A percentile compares a stretch with the other conserved stretches of the same genome.
Conservation (phyloP, 2,329 filamentous ascomycete genomes). For the Claviceps purpurea region DNA sequence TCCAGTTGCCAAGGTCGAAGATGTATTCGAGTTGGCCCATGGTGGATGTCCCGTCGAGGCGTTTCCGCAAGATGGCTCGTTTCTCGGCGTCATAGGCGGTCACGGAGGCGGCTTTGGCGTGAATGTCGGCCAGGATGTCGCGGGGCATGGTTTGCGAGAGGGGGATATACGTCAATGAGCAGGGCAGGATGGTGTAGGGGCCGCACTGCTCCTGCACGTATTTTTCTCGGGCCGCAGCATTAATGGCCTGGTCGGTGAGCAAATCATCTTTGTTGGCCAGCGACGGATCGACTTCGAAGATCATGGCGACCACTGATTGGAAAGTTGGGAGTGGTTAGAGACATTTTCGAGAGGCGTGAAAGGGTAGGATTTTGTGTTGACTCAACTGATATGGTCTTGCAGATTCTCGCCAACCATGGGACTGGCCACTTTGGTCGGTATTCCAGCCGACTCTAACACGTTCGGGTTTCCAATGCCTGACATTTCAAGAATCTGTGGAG, state of each 20-base stretch:
- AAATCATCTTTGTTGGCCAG: conserved; percentile 28
- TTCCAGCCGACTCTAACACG: conserved; percentile 23
- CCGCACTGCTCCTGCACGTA: conserved; percentile 19
- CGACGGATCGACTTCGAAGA: conserved; percentile 31
- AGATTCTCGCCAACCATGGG: conserved; percentile 35
- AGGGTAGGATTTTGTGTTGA: background rate
- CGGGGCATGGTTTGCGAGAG: conserved; percentile 19
- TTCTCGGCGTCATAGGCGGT: conserved; percentile 12
- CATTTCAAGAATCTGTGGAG: conserved; percentile 45
- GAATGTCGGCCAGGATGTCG: conserved; percentile 11
- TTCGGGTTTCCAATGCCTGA: conserved; percentile 41
- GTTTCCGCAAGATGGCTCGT: conserved; percentile 16
- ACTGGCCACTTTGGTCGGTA: conserved; percentile 25
- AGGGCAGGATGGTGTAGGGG: conserved; percentile 25
- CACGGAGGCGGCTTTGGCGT: conserved; percentile 10
- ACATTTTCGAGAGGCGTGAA: background rate
- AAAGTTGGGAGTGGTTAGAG: background rate
- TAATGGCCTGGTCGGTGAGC: conserved; percentile 14
- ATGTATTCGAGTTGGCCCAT: conserved; percentile 35
- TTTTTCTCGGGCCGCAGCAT: conserved; percentile 20
- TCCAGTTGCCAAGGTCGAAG: conserved; percentile 35
- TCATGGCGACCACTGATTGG: conserved; percentile 22
- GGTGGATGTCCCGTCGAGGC: conserved; percentile 17
- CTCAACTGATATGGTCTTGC: conserved; percentile 28
- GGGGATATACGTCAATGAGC: conserved; percentile 29